Evolutionary conservation across 176 grass and related monocot genomes (phyloP), one percentile per base, ranked within the genome.

Genomic region (Musa acuminata): DNA sequence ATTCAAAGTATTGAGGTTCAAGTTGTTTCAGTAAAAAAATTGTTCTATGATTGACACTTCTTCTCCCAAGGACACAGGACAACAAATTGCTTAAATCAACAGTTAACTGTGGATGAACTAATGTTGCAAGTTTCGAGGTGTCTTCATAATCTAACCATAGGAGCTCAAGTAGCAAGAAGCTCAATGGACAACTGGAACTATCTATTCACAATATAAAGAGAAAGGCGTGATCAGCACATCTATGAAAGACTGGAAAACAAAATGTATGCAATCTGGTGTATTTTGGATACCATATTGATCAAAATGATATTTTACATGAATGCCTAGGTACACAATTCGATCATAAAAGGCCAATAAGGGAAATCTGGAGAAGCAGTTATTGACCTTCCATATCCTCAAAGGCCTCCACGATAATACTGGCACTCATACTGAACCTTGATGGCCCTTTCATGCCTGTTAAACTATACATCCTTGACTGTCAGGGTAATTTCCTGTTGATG

Each of bases 131-230:
- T 78, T 91, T 98, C 9, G 95, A 87, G 69, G 85, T 80, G 49
- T 91, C 78, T 13, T 87, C 88, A 74, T 81, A 91, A 68, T 98
- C 87, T 79, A 98, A 78, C 88, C 84, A 98, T 53, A 91, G 77
- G 72, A 98, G 78, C 76, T 98, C n/a, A 90, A 73, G 86, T 82
- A 71, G 82, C 78, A 82, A 93, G n/a, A 89, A 93, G 95, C 90
- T 98, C 87, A 51, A 90, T 87, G 22, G 1, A 93, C 85, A 64
- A 85, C 80, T 78, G 90, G 85, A 78, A 82, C 71, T 27, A 86
- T 82, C 84, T 82, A 69, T 71, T 49, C 70, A 21, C 26, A 27
- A 23, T 14, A 53, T n/a, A 53, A 22, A 52, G 43, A 20, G 22
- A 70, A 70, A 59, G 52, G 26, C 26, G 1, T n/a, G 43, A 48